Base-by-base conservation (phyloP, 2,329 filamentous ascomycete species). In the Graphiopsis chlorocephala region DNA sequence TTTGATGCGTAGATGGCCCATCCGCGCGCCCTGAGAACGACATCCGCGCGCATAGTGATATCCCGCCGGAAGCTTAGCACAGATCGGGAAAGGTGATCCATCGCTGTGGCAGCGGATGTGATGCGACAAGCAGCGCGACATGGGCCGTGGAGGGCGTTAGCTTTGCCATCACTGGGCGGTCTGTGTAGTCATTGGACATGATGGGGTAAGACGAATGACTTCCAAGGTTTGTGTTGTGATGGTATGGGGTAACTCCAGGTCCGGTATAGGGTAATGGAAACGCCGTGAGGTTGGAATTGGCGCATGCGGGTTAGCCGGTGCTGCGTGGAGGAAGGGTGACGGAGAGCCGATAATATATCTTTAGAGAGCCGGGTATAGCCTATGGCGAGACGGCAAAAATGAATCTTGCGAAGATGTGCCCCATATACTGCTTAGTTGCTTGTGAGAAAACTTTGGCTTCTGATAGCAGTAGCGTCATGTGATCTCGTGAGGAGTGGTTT, bases 11-110 rank as follows among this genome's bases (percentile, higher is more conserved):
- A 31, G 10, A 20, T 20, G 38, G 38, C 17, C n/a, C 15, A 11
- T 29, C 26, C 35, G 42, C 58, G n/a, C 59, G 59, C 59, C 59
- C 59, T 62, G 59, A 29, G 47, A 62, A 28, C 48, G 23, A 62
- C 48, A 62, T 53, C 26, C 26, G 35, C 17, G 33, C n/a, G 7
- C 31, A 26, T 42, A 15, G 48, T 25, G 48, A 62, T 62, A 45
- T 55, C 33, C n/a, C 17, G 25, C 60, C 60, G 60, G 60, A 55
- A 62, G 31, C 48, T 52, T 62, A 62, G 60, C 60, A 62, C 60
- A 48, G 25, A 55, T 62, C 48, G 48, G 60, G 60, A 55, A 62
- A 55, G 60, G 48, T 62, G 60, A 29, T 55, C 60, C 60, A 62
- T 62, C 55, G 38, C n/a, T 20, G 38, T 5, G 33, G 2, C 33